These are phyloP conservation scores for Ustilago sp. DNA, from an alignment of 1,284 basidiomycete species.

Conservation along the genomic window DNA sequence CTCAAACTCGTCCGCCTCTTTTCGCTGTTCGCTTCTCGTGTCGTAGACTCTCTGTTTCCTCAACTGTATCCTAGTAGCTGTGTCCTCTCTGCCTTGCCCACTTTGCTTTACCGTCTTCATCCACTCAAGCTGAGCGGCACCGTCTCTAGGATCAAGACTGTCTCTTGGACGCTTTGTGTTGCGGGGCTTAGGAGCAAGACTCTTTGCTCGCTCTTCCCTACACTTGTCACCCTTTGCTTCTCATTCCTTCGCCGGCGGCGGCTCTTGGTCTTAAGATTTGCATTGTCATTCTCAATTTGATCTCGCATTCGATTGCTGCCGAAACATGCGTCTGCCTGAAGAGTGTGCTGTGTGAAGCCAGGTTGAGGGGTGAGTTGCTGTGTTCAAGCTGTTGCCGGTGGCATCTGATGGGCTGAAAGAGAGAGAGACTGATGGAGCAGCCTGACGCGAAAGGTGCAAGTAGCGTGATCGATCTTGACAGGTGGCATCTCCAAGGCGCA, in stretches of 20 bases:
- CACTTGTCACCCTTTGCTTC: not conserved
- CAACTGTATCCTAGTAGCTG: conserved; percentile 42
- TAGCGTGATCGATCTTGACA: conserved; percentile 5
- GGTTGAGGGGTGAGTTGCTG: not conserved
- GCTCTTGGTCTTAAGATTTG: too few species aligned
- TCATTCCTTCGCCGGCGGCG: not conserved
- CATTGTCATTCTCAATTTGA: not conserved
- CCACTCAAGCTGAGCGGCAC: conserved; percentile 23
- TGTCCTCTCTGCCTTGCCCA: not conserved
- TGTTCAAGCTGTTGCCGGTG: not conserved
- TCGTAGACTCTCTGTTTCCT: conserved; percentile 7
- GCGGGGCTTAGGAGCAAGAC: conserved; percentile 9
- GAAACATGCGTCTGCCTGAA: not conserved
- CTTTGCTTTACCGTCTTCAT: not conserved
- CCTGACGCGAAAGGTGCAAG: not conserved
- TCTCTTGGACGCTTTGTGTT: conserved; percentile 35
- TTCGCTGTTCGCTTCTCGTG: conserved; percentile 7
- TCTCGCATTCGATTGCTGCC: not conserved
- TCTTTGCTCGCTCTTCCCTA: not conserved
- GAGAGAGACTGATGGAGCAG: too few species aligned
- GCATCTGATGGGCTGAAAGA: too few species aligned
- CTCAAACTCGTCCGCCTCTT: too few species aligned
- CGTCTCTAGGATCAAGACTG: conserved; percentile 23
- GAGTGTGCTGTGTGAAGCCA: not conserved
- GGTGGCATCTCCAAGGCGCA: not conserved